Percentiles rank a stretch among this genome's conserved stretches.
Conservation (phyloP, 352 stramenopile genomes). For the Phytopythium aichiense region DNA sequence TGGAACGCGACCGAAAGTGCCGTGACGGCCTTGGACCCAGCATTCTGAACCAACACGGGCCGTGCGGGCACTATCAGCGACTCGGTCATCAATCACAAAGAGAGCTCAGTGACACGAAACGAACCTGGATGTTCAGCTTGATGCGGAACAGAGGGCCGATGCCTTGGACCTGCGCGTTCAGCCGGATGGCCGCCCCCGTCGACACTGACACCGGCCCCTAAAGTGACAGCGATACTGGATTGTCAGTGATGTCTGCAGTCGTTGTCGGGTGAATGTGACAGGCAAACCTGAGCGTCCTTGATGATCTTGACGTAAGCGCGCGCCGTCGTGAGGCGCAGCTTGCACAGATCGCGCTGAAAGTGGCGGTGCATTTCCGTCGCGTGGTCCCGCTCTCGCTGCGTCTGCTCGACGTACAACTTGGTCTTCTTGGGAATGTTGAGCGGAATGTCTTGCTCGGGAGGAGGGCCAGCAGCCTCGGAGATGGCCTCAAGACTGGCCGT, state of each 20-base stretch:
- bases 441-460: constrained; percentile 90
- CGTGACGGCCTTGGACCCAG: constrained; percentile 57
- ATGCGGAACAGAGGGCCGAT: constrained; percentile 80
- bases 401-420: constrained; percentile 93
- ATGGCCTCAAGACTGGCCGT: constrained; percentile 77
- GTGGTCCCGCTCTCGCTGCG: constrained; percentile 87
- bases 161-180: constrained; percentile 81
- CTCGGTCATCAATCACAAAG: no score
- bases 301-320: constrained; percentile 90
- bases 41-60: constrained; percentile 32
- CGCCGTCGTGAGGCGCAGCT: constrained; percentile 82
- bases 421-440: constrained; percentile 93
- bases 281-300: constrained; percentile 71
- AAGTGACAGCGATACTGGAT: background rate
- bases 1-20: constrained; percentile 69
- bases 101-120: background rate
- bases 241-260: background rate
- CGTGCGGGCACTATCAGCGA: background rate
- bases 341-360: constrained; percentile 90
- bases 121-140: constrained; percentile 73
- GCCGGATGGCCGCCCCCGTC: constrained; percentile 65
- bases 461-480: constrained; percentile 65
- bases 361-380: constrained; percentile 89
- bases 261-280: background rate
- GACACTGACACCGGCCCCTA: constrained; percentile 68